Evolutionary conservation across 75 land plant genomes (phyloP).

Genomic region (Pseudotsuga menziesii): DNA sequence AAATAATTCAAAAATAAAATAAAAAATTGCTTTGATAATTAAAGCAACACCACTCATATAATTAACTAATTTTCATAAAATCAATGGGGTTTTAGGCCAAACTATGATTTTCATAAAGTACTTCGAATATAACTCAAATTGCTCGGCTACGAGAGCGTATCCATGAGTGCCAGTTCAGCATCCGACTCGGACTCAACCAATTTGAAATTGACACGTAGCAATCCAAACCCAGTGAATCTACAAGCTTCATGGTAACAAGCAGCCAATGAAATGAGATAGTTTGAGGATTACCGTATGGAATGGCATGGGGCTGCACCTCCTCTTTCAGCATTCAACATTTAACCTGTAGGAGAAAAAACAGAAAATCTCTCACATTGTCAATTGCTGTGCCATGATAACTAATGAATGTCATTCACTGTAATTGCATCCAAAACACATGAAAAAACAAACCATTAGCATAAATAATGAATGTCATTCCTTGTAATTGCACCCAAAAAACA

Average conservation of each 20-base stretch:
- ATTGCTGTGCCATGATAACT: neutral
- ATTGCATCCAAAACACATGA: neutral
- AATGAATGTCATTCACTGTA: neutral
- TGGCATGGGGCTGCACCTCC: slow-evolving; percentile 1
- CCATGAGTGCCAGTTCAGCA: neutral
- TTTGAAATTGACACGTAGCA: neutral
- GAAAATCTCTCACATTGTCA: neutral
- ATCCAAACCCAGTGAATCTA: neutral
- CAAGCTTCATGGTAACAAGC: neutral
- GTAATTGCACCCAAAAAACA: neutral
- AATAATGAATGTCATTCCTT: neutral
- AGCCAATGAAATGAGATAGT: neutral
- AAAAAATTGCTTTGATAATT: too few relatives aligned
- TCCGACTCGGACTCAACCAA: neutral
- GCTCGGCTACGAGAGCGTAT: neutral
- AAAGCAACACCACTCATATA: too few relatives aligned
- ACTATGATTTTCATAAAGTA: neutral
- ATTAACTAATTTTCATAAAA: too few relatives aligned
- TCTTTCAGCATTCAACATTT: slow-evolving; percentile 4
- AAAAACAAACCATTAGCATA: neutral
- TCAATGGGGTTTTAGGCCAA: too few relatives aligned
- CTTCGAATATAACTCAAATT: neutral
- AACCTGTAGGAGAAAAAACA: neutral
- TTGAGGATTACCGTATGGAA: slow-evolving; percentile 5
- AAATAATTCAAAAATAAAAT: too few relatives aligned